Conservation (phyloP, 2,329 filamentous ascomycete species). For the Venturiaceae sp. region DNA sequence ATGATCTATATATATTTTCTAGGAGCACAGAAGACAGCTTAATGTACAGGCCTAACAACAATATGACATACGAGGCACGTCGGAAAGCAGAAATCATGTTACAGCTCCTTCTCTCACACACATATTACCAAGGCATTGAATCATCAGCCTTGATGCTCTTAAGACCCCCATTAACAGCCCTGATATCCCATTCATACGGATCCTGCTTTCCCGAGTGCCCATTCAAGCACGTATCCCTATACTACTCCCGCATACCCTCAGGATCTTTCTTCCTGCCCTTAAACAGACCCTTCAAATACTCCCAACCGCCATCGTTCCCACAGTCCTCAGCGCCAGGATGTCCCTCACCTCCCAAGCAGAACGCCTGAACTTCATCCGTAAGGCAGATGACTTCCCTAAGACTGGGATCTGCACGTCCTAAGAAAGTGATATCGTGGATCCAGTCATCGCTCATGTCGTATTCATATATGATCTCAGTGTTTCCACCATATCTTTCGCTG, state of each 20-base stretch:
- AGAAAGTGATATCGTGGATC: background rate
- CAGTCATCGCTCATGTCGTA: constrained; percentile 5
- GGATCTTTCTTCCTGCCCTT: constrained; percentile 4
- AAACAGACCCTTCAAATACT: constrained; percentile 2
- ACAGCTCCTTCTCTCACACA: too few species aligned
- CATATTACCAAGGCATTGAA: too few species aligned
- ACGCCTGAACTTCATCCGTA: background rate
- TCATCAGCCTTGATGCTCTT: too few species aligned
- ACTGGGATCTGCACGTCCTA: background rate
- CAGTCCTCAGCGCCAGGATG: constrained; percentile 4
- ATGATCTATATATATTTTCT: too few species aligned
- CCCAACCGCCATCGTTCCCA: background rate
- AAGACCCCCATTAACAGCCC: constrained; percentile 1
- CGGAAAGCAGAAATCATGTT: too few species aligned
- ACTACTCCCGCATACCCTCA: constrained; percentile 2
- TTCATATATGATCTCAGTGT: background rate
- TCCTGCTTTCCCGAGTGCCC: background rate
- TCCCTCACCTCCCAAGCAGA: constrained; percentile 3
- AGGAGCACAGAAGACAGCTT: too few species aligned
- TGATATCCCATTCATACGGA: constrained; percentile 7
- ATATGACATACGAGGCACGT: too few species aligned
- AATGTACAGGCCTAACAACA: too few species aligned
- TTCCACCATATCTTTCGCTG: background rate
- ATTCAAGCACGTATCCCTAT: constrained; percentile 1
- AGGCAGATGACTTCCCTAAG: background rate